Conservation (phyloP, 2,329 filamentous ascomycete genomes). For the Fusarium chlamydosporum region DNA sequence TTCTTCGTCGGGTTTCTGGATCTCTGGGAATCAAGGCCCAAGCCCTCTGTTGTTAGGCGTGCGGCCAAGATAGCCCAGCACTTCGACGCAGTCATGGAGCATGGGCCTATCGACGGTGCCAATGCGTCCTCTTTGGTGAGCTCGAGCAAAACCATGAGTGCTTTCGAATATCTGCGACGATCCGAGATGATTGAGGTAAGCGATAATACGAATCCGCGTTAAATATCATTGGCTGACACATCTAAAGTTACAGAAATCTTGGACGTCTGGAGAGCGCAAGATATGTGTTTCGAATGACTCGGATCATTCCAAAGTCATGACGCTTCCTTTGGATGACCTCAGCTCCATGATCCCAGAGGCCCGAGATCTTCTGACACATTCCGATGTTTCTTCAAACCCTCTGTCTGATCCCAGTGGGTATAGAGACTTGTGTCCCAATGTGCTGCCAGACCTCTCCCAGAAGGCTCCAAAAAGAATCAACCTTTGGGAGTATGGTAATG, state of each 20-base stretch:
- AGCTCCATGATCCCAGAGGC: conserved; percentile 1
- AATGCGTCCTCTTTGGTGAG: conserved; percentile 18
- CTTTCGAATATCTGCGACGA: conserved; percentile 36
- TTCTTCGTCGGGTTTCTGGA: conserved; percentile 42
- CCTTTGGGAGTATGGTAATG: conserved; percentile 34
- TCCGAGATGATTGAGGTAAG: conserved; percentile 33
- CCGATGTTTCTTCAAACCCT: background rate
- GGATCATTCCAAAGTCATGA: background rate
- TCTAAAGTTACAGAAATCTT: conserved; percentile 33
- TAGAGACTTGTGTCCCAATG: no score
- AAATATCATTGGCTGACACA: background rate
- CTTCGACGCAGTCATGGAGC: conserved; percentile 41
- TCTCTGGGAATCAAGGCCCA: conserved; percentile 26
- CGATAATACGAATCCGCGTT: background rate
- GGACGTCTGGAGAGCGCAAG: conserved; percentile 17
- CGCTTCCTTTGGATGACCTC: background rate
- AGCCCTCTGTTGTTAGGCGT: conserved; percentile 31
- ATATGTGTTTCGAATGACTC: background rate
- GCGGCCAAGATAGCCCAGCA: conserved; percentile 42
- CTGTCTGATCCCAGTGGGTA: background rate
- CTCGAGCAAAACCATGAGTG: conserved; percentile 30
- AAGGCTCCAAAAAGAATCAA: background rate
- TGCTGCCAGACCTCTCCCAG: no score
- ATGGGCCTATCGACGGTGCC: conserved; percentile 26
- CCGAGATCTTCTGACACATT: background rate